A percentile compares a stretch with the other conserved stretches of the same genome.
phyloP scores from a whole-genome alignment of 2,329 filamentous ascomycete species.

The Pestalotiopsis sp. region DNA sequence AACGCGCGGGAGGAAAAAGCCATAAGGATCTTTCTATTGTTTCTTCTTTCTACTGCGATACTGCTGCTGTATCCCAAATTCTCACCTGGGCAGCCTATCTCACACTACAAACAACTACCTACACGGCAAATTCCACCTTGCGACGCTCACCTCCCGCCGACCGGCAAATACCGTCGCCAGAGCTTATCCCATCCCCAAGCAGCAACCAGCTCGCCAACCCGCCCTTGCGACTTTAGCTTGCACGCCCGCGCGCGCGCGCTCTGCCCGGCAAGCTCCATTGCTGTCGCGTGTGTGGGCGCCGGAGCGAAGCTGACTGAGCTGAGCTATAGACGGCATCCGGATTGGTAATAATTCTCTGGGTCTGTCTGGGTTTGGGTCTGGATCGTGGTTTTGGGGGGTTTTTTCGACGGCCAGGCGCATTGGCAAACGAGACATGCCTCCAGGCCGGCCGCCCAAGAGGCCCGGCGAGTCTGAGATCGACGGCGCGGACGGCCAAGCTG shows the following conservation, averaged over 20 bases:
- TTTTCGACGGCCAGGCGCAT: not conserved
- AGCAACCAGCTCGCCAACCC: not conserved
- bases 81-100: not conserved
- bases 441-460: slow-evolving; percentile 46
- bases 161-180: not conserved
- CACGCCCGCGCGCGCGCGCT: not conserved
- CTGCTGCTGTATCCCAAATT: not conserved
- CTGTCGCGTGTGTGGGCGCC: not conserved
- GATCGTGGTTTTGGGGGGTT: not conserved
- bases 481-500: slow-evolving; percentile 33
- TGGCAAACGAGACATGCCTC: slow-evolving; percentile 35
- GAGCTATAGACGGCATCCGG: not conserved
- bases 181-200: not conserved
- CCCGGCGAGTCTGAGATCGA: slow-evolving; percentile 41
- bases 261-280: not conserved
- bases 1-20: not conserved
- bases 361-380: not conserved
- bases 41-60: not conserved
- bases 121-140: not conserved
- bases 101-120: not conserved
- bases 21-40: not conserved
- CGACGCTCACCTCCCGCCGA: not conserved
- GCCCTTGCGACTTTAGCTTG: not conserved
- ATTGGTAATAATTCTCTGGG: not conserved
- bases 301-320: not conserved